Base-by-base conservation (phyloP, 192 early-diverging fungal species). In the Backusella morwellensis region DNA sequence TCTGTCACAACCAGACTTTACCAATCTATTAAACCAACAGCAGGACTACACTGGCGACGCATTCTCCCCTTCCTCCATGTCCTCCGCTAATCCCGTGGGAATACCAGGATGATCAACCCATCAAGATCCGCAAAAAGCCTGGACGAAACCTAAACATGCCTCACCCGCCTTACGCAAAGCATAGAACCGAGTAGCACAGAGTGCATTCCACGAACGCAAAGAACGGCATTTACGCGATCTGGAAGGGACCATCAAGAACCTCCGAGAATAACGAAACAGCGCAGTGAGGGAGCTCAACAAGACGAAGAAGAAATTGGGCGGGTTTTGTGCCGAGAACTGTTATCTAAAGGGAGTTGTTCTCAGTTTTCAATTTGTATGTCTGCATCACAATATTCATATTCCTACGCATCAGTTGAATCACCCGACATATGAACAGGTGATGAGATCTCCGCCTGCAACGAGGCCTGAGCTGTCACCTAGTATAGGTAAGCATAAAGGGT, bases 151-250 rank as follows among this genome's bases (percentile, higher is more conserved):
- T 21, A 87, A 88, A 26, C 88, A 85, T 66, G 86, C 87, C 19
- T 88, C 87, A 4, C 87, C 88, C 34, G 87, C 86, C 5, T 78
- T 87, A 47, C 79, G 87, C 1, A 90, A 90, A 35, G 94, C 91
- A 9, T 94, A 97, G 83, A 97, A 97, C 83, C 86, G 94, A 17
- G 94, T 92, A 7, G 95, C 95, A 0, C 95, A 97, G 84, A 87
- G 94, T 4, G 95, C 95, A 6, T 97, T 97, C 80, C 92, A 94
- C 63, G 94, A 95, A 80, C 88, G 95, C 71, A 94, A 93, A 75
- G 91, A 95, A 74, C 87, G 89, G 35, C 93, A 97, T 75, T 81
- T 95, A 21, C 83, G 86, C 67, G 86, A 91, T 15, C 86, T 97
- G 4, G 95, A 97, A 82, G 88, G 85, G 36, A 86, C 89, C 63